Percentiles rank a stretch among this genome's conserved stretches.
These are phyloP conservation scores for Grammothele lineata DNA, from an alignment of 768 basidiomycete species.

Conservation along the genomic window DNA sequence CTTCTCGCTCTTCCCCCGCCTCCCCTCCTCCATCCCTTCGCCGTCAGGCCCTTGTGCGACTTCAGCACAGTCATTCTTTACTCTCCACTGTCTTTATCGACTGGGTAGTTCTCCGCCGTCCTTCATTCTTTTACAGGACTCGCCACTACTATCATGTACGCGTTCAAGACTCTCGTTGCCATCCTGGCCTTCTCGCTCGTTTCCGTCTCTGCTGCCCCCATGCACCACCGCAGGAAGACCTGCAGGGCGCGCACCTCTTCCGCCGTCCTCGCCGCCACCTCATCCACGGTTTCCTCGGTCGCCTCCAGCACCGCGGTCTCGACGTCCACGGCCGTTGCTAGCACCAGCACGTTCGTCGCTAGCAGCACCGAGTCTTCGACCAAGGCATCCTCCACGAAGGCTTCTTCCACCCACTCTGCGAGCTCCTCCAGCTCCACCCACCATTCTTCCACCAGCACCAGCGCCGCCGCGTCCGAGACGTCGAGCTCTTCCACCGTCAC, in stretches of 20 bases:
- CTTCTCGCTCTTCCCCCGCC: slow-evolving; percentile 1
- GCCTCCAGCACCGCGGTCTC: not conserved
- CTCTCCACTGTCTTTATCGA: slow-evolving; percentile 10
- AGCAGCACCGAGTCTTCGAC: not conserved
- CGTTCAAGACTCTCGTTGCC: slow-evolving; percentile 11
- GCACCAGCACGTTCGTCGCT: not conserved
- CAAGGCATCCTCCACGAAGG: not conserved
- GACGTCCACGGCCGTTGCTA: not conserved
- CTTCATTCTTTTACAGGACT: slow-evolving; percentile 2
- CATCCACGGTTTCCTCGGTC: not conserved
- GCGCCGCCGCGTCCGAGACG: not conserved
- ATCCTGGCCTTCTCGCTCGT: slow-evolving; percentile 8
- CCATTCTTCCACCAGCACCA: not conserved
- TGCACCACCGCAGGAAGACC: slow-evolving; percentile 4
- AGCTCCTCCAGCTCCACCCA: slow-evolving; percentile 1
- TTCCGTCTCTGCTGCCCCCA: slow-evolving; percentile 11
- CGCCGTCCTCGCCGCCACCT: not conserved
- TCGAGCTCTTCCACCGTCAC: not conserved
- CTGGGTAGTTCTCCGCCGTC: slow-evolving; percentile 4
- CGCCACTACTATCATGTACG: slow-evolving; percentile 6
- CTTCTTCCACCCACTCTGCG: not conserved
- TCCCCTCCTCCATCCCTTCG: not conserved
- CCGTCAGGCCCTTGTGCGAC: slow-evolving; percentile 4
- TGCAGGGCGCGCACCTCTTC: slow-evolving; percentile 5
- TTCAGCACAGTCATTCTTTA: slow-evolving; percentile 16